Conservation (phyloP, 306 rosid genomes). For the Casuarina equisetifolia region DNA sequence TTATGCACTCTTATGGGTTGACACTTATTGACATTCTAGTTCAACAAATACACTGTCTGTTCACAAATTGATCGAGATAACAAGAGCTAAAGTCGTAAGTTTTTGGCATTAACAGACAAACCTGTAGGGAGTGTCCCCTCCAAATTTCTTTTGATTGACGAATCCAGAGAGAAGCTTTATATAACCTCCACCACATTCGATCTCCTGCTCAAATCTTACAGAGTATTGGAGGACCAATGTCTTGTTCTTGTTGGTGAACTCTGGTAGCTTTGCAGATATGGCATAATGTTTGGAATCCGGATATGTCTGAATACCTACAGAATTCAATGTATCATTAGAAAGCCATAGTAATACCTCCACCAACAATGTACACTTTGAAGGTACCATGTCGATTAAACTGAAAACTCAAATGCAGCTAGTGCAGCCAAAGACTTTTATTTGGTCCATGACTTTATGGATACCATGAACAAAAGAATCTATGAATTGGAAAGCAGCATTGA, state of each 20-base stretch:
- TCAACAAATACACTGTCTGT: not conserved
- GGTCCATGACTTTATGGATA: no score
- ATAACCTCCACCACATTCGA: constrained; percentile 98
- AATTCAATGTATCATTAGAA: constrained; percentile 15
- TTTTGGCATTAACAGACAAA: constrained; percentile 31
- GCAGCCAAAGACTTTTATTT: not conserved
- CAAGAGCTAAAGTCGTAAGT: not conserved
- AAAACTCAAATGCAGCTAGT: constrained; percentile 6
- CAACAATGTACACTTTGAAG: constrained; percentile 12
- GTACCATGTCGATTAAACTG: not conserved
- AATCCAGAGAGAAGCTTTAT: constrained; percentile 89
- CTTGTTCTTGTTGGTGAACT: constrained; percentile 75
- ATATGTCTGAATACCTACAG: constrained; percentile 81
- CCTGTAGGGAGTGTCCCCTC: constrained; percentile 99
- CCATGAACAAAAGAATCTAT: no score
- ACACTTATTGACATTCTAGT: not conserved
- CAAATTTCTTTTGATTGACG: constrained; percentile 94
- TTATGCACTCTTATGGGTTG: not conserved
- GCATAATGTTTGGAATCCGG: constrained; percentile 91
- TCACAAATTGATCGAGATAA: not conserved
- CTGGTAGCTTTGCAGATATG: constrained; percentile 85
- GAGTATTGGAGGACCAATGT: constrained; percentile 92
- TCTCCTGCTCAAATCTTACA: constrained; percentile 85
- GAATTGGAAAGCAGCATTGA: no score
- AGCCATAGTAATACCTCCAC: constrained; percentile 1